Percentiles rank a stretch among this genome's conserved stretches.
Evolutionary conservation across 179 eudicot species (phyloP).

Genomic region (Pouteria campechiana): DNA sequence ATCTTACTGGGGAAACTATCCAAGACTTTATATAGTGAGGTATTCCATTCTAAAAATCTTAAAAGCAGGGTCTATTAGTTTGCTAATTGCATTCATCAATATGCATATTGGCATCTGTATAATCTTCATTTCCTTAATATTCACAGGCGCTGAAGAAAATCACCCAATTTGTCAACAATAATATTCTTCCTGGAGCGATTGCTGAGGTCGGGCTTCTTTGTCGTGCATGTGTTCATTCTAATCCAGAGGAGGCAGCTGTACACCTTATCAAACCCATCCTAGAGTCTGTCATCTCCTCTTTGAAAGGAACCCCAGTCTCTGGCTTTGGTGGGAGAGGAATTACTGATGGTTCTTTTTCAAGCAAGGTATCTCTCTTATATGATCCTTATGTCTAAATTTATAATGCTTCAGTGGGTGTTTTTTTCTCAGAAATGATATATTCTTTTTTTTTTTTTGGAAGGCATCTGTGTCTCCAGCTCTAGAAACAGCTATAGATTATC

Average conservation of each 20-base stretch:
- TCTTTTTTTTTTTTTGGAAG: no score
- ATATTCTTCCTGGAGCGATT: conserved; percentile 97
- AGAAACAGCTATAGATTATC: conserved; percentile 82
- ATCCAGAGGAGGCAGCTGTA: conserved; percentile 68
- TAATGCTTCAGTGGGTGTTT: no score
- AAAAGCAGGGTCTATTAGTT: no score
- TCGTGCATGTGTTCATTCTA: conserved; percentile 87
- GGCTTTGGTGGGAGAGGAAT: conserved; percentile 60
- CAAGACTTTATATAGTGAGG: conserved; percentile 79
- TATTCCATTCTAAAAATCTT: no score
- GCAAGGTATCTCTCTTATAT: conserved; percentile 42
- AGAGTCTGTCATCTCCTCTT: conserved; percentile 54
- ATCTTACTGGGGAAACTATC: conserved; percentile 90
- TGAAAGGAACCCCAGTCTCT: conserved; percentile 70
- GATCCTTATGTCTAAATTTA: no score
- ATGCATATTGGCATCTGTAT: background rate
- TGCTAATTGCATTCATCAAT: background rate
- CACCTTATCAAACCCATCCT: conserved; percentile 78
- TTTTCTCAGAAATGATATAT: background rate
- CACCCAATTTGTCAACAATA: conserved; percentile 77
- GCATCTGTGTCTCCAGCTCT: conserved; percentile 94
- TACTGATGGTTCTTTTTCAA: conserved; percentile 23
- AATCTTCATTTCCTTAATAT: background rate
- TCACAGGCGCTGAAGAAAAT: conserved; percentile 82
- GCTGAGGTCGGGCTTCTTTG: conserved; percentile 98